These are phyloP conservation scores for Ashbya aceris DNA, from an alignment of 1,139 yeast species.

Conservation along the genomic window DNA sequence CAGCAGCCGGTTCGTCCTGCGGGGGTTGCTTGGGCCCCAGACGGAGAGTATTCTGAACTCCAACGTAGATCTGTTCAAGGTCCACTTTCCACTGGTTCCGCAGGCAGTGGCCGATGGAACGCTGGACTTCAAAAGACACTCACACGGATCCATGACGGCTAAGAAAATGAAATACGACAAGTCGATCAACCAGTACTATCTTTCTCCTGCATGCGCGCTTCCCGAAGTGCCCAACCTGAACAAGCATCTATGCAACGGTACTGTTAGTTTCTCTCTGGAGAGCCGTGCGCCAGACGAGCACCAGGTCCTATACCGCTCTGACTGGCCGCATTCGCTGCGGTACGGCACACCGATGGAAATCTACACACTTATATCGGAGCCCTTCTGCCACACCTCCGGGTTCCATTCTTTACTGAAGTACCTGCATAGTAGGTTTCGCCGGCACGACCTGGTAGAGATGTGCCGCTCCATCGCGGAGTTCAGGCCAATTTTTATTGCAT, in stretches of 20 bases:
- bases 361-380: slow-evolving; percentile 61
- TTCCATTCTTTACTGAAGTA: slow-evolving; percentile 76
- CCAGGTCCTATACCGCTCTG: slow-evolving; percentile 16
- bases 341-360: slow-evolving; percentile 72
- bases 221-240: slow-evolving; percentile 19
- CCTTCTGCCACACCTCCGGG: slow-evolving; percentile 85
- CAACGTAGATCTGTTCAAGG: slow-evolving; percentile 19
- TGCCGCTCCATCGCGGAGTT: slow-evolving; percentile 85
- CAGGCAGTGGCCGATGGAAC: slow-evolving; percentile 11
- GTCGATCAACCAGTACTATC: slow-evolving; percentile 23
- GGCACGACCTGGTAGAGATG: slow-evolving; percentile 65
- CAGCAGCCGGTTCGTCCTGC: slow-evolving; percentile 11
- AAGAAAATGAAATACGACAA: slow-evolving; percentile 10
- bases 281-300: slow-evolving; percentile 17
- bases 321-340: slow-evolving; percentile 31
- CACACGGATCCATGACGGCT: slow-evolving; percentile 12
- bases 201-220: slow-evolving; percentile 18
- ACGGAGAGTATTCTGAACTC: slow-evolving; percentile 18
- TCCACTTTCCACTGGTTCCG: slow-evolving; percentile 26
- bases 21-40: slow-evolving; percentile 20
- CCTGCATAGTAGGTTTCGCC: slow-evolving; percentile 59
- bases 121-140: slow-evolving; percentile 18
- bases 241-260: not conserved
- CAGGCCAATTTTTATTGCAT: slow-evolving; percentile 86
- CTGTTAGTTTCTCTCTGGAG: slow-evolving; percentile 23